Conservation (phyloP, 148 eudicot species). For the Persicaria tinctoria region DNA sequence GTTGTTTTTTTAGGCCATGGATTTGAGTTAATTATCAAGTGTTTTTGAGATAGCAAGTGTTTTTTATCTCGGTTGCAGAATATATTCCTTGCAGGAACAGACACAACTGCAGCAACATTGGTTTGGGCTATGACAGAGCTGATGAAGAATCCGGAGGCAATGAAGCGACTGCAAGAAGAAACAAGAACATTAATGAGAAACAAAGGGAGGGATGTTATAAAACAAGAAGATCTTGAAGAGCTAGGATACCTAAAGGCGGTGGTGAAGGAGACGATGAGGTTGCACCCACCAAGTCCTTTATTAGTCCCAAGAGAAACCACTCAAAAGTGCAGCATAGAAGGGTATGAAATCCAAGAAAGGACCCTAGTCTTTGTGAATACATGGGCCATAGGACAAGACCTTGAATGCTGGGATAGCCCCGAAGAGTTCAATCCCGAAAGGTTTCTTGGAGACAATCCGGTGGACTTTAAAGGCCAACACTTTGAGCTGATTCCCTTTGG, state of each 20-base stretch:
- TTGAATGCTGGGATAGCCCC: conserved; percentile 29
- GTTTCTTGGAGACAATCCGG: conserved; percentile 18
- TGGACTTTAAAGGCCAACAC: conserved; percentile 24
- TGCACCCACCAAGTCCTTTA: conserved; percentile 31
- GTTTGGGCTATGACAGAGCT: conserved; percentile 39
- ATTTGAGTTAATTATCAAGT: too few species aligned
- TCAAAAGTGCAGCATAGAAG: conserved; percentile 22
- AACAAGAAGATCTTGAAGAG: conserved; percentile 18
- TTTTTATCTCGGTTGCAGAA: not conserved
- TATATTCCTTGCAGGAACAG: conserved; percentile 29
- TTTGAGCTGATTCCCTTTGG: conserved; percentile 36
- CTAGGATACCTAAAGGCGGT: conserved; percentile 27
- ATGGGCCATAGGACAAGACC: conserved; percentile 36
- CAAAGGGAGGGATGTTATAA: conserved; percentile 12
- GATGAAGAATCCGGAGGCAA: conserved; percentile 19
- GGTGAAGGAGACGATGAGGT: conserved; percentile 30
- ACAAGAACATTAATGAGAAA: not conserved
- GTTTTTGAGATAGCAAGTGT: too few species aligned
- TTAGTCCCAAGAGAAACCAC: conserved; percentile 23
- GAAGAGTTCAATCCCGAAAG: conserved; percentile 28
- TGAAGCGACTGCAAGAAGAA: conserved; percentile 28
- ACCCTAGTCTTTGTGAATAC: conserved; percentile 25
- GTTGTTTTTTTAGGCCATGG: not conserved
- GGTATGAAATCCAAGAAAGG: conserved; percentile 31
- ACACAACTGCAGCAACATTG: conserved; percentile 21